phyloP scores from a whole-genome alignment of 495 filamentous ascomycete species.

The Articulospora tetracladia region DNA sequence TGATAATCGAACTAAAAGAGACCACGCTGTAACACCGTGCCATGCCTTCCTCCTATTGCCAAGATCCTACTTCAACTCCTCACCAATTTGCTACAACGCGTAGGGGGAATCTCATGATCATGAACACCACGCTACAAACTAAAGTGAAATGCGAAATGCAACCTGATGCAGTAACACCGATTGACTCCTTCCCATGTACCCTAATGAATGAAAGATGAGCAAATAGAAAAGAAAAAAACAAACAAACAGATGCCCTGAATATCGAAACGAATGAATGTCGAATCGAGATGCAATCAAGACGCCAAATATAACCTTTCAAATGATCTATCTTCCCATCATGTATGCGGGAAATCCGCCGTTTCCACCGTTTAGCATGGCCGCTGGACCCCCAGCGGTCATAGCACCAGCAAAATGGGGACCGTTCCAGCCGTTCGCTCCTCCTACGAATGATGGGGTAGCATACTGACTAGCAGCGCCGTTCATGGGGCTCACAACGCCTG shows the following conservation, averaged over 20 bases:
- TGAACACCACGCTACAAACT: constrained; percentile 27
- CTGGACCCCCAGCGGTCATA: constrained; percentile 34
- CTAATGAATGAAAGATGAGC: background rate
- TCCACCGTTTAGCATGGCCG: constrained; percentile 39
- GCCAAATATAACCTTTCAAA: background rate
- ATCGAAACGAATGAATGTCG: constrained; percentile 12
- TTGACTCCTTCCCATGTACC: constrained; percentile 21
- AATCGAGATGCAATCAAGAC: constrained; percentile 5
- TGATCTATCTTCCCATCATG: constrained; percentile 53
- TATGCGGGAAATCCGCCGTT: constrained; percentile 47
- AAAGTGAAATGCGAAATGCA: constrained; percentile 24
- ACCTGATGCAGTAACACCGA: constrained; percentile 23
- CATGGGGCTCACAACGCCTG: constrained; percentile 26
- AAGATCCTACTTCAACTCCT: constrained; percentile 26
- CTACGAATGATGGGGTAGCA: constrained; percentile 36
- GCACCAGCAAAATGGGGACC: constrained; percentile 35
- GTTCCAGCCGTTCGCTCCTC: constrained; percentile 37
- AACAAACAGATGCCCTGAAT: background rate
- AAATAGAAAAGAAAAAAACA: constrained; percentile 14
- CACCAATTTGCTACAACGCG: constrained; percentile 22
- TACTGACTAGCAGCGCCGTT: constrained; percentile 41
- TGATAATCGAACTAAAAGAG: constrained; percentile 11
- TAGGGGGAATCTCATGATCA: constrained; percentile 29
- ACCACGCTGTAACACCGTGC: constrained; percentile 20
- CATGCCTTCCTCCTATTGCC: constrained; percentile 21